Conservation (phyloP, 176 grass and related monocot genomes). For the Zea mays region DNA sequence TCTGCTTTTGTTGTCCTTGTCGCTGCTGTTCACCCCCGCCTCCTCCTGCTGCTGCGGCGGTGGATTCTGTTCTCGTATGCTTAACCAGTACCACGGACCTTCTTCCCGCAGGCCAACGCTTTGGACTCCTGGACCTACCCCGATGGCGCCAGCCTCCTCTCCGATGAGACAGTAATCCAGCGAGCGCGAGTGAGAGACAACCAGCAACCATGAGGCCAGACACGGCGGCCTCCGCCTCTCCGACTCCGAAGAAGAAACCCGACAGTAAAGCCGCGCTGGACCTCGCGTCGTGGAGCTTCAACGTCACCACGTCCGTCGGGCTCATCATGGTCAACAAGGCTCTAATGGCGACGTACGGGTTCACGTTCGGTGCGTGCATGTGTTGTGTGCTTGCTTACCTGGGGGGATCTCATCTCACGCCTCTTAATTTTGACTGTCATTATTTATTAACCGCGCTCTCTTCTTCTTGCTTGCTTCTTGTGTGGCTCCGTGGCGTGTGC, state of each 20-base stretch:
- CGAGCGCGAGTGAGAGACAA: no score
- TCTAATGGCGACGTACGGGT: conserved; percentile 71
- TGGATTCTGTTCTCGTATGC: no score
- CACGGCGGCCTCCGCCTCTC: conserved; percentile 56
- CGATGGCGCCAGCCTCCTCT: no score
- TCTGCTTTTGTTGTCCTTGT: no score
- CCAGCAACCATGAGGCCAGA: not conserved
- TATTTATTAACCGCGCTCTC: no score
- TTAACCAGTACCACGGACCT: not conserved
- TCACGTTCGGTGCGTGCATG: conserved; percentile 64
- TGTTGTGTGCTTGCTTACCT: not conserved
- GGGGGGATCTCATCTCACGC: not conserved
- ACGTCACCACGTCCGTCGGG: conserved; percentile 74
- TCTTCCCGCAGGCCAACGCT: no score
- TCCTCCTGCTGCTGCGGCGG: not conserved
- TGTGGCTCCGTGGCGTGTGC: no score
- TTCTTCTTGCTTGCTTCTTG: no score
- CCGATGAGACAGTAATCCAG: no score
- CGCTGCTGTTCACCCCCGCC: no score
- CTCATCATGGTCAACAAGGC: conserved; percentile 97
- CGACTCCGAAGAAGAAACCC: conserved; percentile 44
- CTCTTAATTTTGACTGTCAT: not conserved
- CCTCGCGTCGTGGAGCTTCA: conserved; percentile 80
- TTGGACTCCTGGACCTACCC: no score
- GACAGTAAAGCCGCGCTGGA: conserved; percentile 69